These are phyloP conservation scores for Trypanosoma avium DNA, from an alignment of 208 protist species.

Conservation along the genomic window DNA sequence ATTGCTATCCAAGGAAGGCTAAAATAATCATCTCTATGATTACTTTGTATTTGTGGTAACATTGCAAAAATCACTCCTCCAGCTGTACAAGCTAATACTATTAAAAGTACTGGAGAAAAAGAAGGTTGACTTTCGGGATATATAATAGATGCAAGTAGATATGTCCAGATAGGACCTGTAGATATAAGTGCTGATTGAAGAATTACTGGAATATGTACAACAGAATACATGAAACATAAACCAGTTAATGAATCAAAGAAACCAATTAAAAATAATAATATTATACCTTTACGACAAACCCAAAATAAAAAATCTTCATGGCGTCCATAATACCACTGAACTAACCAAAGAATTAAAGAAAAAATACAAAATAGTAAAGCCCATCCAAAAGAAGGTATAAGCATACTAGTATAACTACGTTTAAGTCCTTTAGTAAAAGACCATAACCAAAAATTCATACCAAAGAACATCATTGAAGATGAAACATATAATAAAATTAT, in stretches of 20 bases:
- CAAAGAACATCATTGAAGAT: constrained; percentile 47
- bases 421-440: constrained; percentile 40
- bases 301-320: constrained; percentile 32
- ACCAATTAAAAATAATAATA: constrained; percentile 41
- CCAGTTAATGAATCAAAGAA: constrained; percentile 46
- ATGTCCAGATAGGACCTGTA: constrained; percentile 49
- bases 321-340: constrained; percentile 15
- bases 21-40: constrained; percentile 28
- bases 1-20: constrained; percentile 39
- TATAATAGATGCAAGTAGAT: constrained; percentile 31
- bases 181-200: constrained; percentile 42
- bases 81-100: constrained; percentile 26
- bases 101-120: constrained; percentile 31
- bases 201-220: constrained; percentile 38
- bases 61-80: constrained; percentile 32
- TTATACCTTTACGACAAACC: constrained; percentile 26
- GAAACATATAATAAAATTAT: constrained; percentile 31
- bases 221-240: constrained; percentile 37
- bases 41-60: constrained; percentile 36
- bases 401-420: constrained; percentile 36
- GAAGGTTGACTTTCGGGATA: constrained; percentile 37
- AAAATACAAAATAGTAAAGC: constrained; percentile 25
- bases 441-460: constrained; percentile 55
- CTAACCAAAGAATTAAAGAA: background rate
- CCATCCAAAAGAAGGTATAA: constrained; percentile 37